A percentile compares a stretch with the other conserved stretches of the same genome.
Conservation (phyloP, 371 early-diverging fungal genomes). For the Choanephora cucurbitarum region DNA sequence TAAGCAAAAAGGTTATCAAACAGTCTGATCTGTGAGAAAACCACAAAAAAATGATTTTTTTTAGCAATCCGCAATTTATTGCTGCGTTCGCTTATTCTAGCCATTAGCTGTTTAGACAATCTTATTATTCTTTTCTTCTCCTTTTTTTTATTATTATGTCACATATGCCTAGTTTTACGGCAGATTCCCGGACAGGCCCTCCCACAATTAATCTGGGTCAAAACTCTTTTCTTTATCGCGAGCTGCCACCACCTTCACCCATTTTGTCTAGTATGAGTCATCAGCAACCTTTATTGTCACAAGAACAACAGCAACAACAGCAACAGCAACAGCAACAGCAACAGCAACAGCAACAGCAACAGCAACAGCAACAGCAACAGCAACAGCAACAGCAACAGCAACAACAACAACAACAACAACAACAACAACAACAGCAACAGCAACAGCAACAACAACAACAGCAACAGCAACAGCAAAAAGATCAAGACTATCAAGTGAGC, state of each 20-base stretch:
- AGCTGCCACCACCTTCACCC: constrained; percentile 16
- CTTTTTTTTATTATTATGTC: constrained; percentile 1
- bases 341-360: constrained; percentile 9
- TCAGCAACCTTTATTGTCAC: background rate
- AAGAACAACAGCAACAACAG: constrained; percentile 7
- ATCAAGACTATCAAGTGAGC: too few relatives aligned
- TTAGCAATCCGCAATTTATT: background rate
- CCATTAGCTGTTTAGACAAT: background rate
- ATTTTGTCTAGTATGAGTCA: constrained; percentile 1
- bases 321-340: constrained; percentile 13
- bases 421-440: constrained; percentile 9
- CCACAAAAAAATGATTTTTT: too few relatives aligned
- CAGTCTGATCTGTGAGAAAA: too few relatives aligned
- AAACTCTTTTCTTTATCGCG: constrained; percentile 18
- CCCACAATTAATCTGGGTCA: background rate
- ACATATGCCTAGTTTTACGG: constrained; percentile 12
- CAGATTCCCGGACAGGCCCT: constrained; percentile 14
- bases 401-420: constrained; percentile 1
- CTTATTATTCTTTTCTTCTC: background rate
- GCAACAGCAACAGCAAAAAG: constrained; percentile 7
- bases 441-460: constrained; percentile 11
- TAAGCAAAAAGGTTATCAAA: too few relatives aligned
- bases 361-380: too few relatives aligned
- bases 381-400: background rate
- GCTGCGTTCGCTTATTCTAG: too few relatives aligned